phyloP scores from a whole-genome alignment of 345 rosid genomes.

The Populus simonii region DNA sequence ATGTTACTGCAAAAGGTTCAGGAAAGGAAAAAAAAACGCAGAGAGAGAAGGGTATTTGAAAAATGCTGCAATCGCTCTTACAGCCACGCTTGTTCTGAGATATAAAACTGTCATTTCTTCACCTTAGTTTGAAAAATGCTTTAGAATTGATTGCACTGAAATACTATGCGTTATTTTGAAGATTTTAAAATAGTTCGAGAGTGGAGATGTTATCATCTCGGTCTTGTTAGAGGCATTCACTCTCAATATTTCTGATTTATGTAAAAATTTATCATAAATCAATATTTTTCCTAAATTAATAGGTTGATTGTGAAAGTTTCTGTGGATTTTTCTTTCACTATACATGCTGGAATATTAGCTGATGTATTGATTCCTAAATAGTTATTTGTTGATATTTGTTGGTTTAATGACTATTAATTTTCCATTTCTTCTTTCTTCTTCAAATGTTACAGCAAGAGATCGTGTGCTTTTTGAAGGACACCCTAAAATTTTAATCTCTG shows the following conservation, averaged over 20 bases:
- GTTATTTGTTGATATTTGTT: too few species aligned
- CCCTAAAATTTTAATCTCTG: slow-evolving; percentile 52
- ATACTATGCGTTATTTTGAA: too few species aligned
- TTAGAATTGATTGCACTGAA: too few species aligned
- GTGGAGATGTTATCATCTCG: not conserved
- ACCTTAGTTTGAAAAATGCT: not conserved
- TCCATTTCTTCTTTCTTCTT: not conserved
- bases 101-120: not conserved
- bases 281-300: not conserved
- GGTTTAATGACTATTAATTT: not conserved
- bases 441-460: slow-evolving; percentile 72
- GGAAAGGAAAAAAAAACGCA: not conserved
- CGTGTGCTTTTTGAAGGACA: slow-evolving; percentile 70
- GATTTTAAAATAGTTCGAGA: not conserved
- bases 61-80: not conserved
- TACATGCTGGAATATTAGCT: not conserved
- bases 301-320: not conserved
- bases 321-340: too few species aligned
- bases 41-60: not conserved
- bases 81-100: not conserved
- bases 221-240: not conserved
- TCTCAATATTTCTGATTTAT: not conserved
- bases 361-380: not conserved
- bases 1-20: not conserved
- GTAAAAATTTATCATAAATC: not conserved